These are phyloP conservation scores for Jacaranda mimosifolia DNA, from an alignment of 257 asterid genomes.

Conservation along the genomic window DNA sequence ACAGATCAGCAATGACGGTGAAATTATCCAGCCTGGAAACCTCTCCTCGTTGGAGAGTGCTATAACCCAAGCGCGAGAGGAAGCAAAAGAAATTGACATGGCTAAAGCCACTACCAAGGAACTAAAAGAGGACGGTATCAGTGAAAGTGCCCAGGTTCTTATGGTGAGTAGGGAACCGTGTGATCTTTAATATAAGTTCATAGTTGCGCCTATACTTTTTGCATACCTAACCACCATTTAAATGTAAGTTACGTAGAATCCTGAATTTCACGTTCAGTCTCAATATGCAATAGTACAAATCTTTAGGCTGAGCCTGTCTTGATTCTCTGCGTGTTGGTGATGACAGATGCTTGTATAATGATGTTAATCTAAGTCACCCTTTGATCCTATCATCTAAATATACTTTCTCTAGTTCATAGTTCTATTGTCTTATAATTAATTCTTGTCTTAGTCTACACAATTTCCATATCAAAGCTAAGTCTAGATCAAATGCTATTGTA, in stretches of 20 bases:
- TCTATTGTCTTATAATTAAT: not conserved
- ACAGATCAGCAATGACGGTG: constrained; percentile 30
- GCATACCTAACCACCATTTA: not conserved
- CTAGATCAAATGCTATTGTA: not conserved
- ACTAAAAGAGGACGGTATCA: constrained; percentile 79
- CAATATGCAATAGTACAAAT: too few species aligned
- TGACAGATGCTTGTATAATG: not conserved
- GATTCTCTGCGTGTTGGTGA: not conserved
- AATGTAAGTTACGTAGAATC: too few species aligned
- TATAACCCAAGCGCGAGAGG: constrained; percentile 70
- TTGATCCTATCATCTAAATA: not conserved
- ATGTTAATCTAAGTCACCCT: not conserved
- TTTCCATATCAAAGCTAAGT: not conserved
- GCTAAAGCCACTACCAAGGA: constrained; percentile 74
- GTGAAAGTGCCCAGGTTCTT: constrained; percentile 79
- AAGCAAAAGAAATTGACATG: constrained; percentile 60
- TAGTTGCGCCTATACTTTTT: not conserved
- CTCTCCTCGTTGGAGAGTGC: constrained; percentile 66
- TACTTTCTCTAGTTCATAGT: not conserved
- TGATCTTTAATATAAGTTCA: not conserved
- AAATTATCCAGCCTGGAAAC: constrained; percentile 47
- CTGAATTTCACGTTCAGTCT: too few species aligned
- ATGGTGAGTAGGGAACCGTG: constrained; percentile 50
- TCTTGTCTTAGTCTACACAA: not conserved
- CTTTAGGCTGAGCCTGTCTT: too few species aligned